Evolutionary conservation across 2,329 filamentous ascomycete species (phyloP), one percentile per base, ranked within the genome.

Genomic region (Paracoccidioides brasiliensis): DNA sequence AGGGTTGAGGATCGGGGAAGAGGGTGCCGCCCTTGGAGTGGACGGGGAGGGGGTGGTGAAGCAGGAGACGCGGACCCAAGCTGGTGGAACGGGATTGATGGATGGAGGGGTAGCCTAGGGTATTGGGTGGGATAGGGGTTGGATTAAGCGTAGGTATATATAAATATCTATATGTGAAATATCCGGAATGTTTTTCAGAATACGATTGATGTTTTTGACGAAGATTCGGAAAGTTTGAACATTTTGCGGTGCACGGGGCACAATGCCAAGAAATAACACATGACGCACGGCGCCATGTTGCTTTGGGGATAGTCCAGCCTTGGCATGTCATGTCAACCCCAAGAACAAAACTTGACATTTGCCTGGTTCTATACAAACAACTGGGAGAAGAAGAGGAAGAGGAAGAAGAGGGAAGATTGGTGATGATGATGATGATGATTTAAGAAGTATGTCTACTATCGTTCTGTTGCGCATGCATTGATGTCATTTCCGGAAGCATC

Each of bases 1-100:
- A 56, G 28, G 42, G 37, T 50, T 43, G 12, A 61, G 55, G 58
- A 57, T 54, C 61, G 59, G 57, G 59, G 59, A 53, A 37, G 52
- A 45, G 42, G 42, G 40, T 1, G 2, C 42, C 42, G 52, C 50
- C 50, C 38, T 41, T 53, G 35, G 28, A 38, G 14, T 43, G n/a
- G 37, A 52, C 37, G 28, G 37, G 30, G 30, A 43, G 40, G 50
- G 33, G 9, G 7, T 41, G 35, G 41, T 35, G 40, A 14, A 28
- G n/a, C 28, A 32, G 37, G 12, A 0, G 9, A 22, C 1, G 46
- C 6, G 46, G 22, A 22, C 22, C 22, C 22, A 22, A 22, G 22
- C 22, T 22, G 22, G 22, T 22, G 22, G 22, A 22, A 22, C 22
- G 22, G 22, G 22, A 22, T 22, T 22, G 22, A 22, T 22, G 22